phyloP scores from a whole-genome alignment of 345 rosid genomes.

The Heritiera littoralis region DNA sequence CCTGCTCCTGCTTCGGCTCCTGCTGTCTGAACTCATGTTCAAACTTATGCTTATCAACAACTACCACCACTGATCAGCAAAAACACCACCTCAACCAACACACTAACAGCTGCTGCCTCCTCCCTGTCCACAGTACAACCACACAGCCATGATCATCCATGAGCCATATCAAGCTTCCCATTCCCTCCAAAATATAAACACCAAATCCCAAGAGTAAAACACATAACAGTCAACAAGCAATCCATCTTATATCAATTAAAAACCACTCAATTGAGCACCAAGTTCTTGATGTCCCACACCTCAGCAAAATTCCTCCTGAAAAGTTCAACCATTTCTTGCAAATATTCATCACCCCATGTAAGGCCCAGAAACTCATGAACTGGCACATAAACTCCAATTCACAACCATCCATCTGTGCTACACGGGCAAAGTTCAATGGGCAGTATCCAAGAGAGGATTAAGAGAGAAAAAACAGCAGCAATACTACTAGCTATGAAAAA shows the following conservation, averaged over 20 bases:
- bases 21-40: slow-evolving; percentile 68
- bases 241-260: slow-evolving; percentile 38
- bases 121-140: slow-evolving; percentile 77
- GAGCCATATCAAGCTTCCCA: slow-evolving; percentile 47
- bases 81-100: slow-evolving; percentile 41
- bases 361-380: slow-evolving; percentile 13
- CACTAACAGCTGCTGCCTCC: slow-evolving; percentile 55
- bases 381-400: slow-evolving; percentile 27
- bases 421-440: not conserved
- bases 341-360: slow-evolving; percentile 29
- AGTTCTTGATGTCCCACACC: slow-evolving; percentile 27
- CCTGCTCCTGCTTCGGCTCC: slow-evolving; percentile 76
- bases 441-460: not conserved
- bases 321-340: slow-evolving; percentile 30
- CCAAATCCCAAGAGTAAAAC: slow-evolving; percentile 46
- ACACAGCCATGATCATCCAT: slow-evolving; percentile 64
- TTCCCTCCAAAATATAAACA: slow-evolving; percentile 52
- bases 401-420: slow-evolving; percentile 22
- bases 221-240: slow-evolving; percentile 40
- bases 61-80: slow-evolving; percentile 50
- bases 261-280: slow-evolving; percentile 34
- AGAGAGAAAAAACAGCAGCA: not conserved
- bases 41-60: slow-evolving; percentile 41
- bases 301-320: slow-evolving; percentile 34
- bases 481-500: not conserved